phyloP scores from a whole-genome alignment of 2,329 filamentous ascomycete species.

The Myriosclerotinia duriaeana region DNA sequence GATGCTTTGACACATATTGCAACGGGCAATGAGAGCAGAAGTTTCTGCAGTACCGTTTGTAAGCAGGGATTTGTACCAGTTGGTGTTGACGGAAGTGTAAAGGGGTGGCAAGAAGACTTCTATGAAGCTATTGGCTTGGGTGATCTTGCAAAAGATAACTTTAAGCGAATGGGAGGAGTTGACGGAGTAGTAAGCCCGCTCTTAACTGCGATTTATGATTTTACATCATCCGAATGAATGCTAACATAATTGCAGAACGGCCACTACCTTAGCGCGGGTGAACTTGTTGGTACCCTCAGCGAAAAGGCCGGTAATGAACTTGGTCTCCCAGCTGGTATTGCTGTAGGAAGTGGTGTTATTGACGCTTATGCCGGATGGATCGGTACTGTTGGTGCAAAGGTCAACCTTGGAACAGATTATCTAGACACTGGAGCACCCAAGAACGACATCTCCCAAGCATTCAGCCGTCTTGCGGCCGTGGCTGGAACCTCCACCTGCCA shows the following conservation, averaged over 20 bases:
- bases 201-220: constrained; percentile 43
- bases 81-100: constrained; percentile 95
- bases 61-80: constrained; percentile 97
- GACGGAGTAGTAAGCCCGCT: constrained; percentile 78
- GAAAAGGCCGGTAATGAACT: constrained; percentile 80
- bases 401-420: constrained; percentile 68
- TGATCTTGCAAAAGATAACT: constrained; percentile 81
- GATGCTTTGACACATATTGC: constrained; percentile 94
- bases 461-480: constrained; percentile 87
- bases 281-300: constrained; percentile 81
- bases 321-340: constrained; percentile 81
- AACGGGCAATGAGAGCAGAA: constrained; percentile 86
- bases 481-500: constrained; percentile 98
- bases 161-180: constrained; percentile 90
- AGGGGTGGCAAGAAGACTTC: constrained; percentile 98
- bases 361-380: constrained; percentile 99
- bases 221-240: constrained; percentile 15
- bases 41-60: constrained; percentile 94
- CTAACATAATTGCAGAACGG: constrained; percentile 66
- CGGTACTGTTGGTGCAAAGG: constrained; percentile 95
- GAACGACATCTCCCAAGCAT: constrained; percentile 89
- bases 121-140: constrained; percentile 81
- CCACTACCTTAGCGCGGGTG: constrained; percentile 85
- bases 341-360: constrained; percentile 93
- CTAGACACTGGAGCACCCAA: constrained; percentile 66